These are phyloP conservation scores for Nicotiana attenuata DNA, from an alignment of 257 asterid genomes.

Conservation along the genomic window DNA sequence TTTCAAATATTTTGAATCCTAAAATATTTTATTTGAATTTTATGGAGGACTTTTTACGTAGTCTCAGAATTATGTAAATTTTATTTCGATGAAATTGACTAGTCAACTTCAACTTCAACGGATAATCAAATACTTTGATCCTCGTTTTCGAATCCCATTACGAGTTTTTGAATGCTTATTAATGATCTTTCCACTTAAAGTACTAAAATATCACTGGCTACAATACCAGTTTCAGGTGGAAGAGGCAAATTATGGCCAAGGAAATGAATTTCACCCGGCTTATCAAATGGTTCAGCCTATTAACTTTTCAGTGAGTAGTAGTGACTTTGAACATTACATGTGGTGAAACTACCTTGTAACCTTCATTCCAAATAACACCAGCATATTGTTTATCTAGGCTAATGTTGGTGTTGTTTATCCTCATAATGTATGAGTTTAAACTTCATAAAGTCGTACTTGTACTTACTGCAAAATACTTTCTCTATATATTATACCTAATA, in stretches of 20 bases:
- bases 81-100: neutral
- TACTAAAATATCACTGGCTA: neutral
- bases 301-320: constrained; percentile 18
- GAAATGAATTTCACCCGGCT: neutral
- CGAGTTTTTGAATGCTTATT: neutral
- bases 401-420: neutral
- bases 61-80: neutral
- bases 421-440: neutral
- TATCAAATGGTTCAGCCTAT: constrained; percentile 14
- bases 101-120: neutral
- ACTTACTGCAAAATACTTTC: neutral
- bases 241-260: neutral
- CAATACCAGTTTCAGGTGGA: neutral
- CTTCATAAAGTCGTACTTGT: neutral
- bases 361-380: neutral
- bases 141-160: neutral
- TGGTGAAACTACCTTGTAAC: neutral
- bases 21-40: neutral
- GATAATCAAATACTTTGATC: neutral
- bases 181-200: neutral
- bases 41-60: neutral
- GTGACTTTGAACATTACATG: neutral
- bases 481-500: neutral
- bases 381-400: neutral
- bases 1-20: neutral